Evolutionary conservation across 257 asterid species (phyloP), one percentile per base, ranked within the genome.

Genomic region (Plectranthus barbatus): DNA sequence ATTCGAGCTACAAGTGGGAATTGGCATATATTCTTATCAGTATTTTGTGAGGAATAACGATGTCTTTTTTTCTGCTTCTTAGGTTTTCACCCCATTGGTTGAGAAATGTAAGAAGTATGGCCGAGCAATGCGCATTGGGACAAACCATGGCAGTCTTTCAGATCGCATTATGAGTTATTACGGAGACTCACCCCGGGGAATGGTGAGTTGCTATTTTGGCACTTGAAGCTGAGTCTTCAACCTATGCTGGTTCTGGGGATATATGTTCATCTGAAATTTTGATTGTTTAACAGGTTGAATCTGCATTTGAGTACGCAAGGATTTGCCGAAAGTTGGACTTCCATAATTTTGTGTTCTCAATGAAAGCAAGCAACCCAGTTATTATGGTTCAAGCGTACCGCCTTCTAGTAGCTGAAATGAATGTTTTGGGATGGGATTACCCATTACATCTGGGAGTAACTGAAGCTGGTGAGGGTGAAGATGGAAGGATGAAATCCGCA

Each of bases 391-490:
- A 84, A 60, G 99, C 97, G 11, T 93, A 93, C 67, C 94, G 99
- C 21, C 96, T 93, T 69, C 94, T 93, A 21, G 96, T 86, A 67
- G 97, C 97, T 58, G 99, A 93, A 79, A 90, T 93, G 99, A 90
- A 93, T 63, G 96, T 90, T 76, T 85, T 81, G 3, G 97, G 96
- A 62, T 93, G 99, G 99, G 99, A 93, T 80, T 93, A 93, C 72
- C 99, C 99, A 7, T 83, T 93, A 53, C 99, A 93, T 70, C 74
- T 93, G 72, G 99, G 99, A 67, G 99, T 93, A 31, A 93, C 99
- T 45, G 97, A 93, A 84, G 99, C 99, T 60, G 97, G 99, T 71
- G 99, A 90, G 77, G 97, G 99, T 65, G 99, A 93, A 78, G 99
- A 93, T 77, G 99, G 99, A 54, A 81, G 97, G 64, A 93, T 93